phyloP scores from a whole-genome alignment of 1,284 basidiomycete species.

The Boletus smithii region DNA sequence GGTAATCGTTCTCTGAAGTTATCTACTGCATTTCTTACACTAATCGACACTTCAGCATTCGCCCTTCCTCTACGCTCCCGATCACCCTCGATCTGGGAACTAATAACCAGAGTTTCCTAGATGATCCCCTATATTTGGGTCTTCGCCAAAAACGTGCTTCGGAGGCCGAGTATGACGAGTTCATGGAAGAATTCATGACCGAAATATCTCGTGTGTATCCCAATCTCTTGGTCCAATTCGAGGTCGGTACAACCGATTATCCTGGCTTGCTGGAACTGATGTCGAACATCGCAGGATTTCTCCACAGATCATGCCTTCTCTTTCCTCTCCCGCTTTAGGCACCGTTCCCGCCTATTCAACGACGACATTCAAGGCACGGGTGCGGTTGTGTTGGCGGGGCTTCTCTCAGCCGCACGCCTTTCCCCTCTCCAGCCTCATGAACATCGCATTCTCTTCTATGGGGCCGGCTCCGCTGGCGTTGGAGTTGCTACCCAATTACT shows the following conservation, averaged over 20 bases:
- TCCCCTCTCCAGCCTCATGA: constrained; percentile 66
- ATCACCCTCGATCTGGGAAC: constrained; percentile 88
- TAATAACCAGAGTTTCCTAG: constrained; percentile 77
- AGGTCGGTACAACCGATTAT: constrained; percentile 41
- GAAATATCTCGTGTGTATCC: constrained; percentile 77
- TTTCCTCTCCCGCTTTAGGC: constrained; percentile 74
- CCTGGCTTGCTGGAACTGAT: background rate
- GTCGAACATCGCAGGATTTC: constrained; percentile 59
- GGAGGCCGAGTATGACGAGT: constrained; percentile 66
- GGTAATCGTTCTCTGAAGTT: constrained; percentile 41
- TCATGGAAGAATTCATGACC: constrained; percentile 93
- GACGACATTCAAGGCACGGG: constrained; percentile 91
- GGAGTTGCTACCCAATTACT: constrained; percentile 88
- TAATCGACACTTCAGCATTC: constrained; percentile 54
- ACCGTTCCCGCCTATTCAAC: constrained; percentile 82
- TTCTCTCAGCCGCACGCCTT: constrained; percentile 84
- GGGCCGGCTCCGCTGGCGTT: constrained; percentile 85
- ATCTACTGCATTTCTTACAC: background rate
- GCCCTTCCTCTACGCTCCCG: constrained; percentile 81
- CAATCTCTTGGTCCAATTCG: constrained; percentile 87
- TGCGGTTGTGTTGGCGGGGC: constrained; percentile 87
- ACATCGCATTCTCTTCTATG: constrained; percentile 89
- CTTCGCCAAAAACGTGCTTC: constrained; percentile 69
- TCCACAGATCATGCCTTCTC: constrained; percentile 84
- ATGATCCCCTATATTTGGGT: constrained; percentile 91